These are phyloP conservation scores for Colletotrichum sp. DNA, from an alignment of 2,329 filamentous ascomycete genomes.

Conservation along the genomic window DNA sequence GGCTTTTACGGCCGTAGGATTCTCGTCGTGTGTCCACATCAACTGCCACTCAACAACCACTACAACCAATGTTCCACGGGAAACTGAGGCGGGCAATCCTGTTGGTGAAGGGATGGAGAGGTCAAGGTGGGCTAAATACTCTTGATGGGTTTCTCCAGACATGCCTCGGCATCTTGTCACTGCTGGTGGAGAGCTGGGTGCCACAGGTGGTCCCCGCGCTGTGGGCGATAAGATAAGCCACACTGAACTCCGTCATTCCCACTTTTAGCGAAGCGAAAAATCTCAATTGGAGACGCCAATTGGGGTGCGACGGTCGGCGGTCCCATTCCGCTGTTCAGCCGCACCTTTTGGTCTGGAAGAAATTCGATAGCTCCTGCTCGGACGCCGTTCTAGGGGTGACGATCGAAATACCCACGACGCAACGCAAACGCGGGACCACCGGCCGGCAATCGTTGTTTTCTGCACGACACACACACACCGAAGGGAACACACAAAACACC, in stretches of 20 bases:
- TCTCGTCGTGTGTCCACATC: not conserved
- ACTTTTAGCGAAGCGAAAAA: constrained; percentile 1
- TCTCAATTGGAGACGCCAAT: not conserved
- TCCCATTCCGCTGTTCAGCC: not conserved
- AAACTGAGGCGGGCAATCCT: not conserved
- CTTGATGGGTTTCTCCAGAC: not conserved
- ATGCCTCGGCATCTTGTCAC: not conserved
- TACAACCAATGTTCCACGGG: not conserved
- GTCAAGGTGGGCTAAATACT: not conserved
- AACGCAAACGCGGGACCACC: not conserved
- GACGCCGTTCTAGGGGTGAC: not conserved
- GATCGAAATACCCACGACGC: not conserved
- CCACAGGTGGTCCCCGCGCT: not conserved
- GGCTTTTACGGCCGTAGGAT: not conserved
- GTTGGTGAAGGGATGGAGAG: not conserved
- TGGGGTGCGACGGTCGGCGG: not conserved
- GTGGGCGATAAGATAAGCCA: not conserved
- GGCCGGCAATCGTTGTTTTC: not conserved
- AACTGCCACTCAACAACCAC: not conserved
- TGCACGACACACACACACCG: not conserved
- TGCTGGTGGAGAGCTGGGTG: not conserved
- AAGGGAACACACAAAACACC: not conserved
- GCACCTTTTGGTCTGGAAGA: not conserved
- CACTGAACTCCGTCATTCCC: not conserved
- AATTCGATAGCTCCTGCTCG: not conserved